Evolutionary conservation across 768 basidiomycete genomes (phyloP), one percentile per base, ranked within the genome.

Genomic region (Auricularia cornea): DNA sequence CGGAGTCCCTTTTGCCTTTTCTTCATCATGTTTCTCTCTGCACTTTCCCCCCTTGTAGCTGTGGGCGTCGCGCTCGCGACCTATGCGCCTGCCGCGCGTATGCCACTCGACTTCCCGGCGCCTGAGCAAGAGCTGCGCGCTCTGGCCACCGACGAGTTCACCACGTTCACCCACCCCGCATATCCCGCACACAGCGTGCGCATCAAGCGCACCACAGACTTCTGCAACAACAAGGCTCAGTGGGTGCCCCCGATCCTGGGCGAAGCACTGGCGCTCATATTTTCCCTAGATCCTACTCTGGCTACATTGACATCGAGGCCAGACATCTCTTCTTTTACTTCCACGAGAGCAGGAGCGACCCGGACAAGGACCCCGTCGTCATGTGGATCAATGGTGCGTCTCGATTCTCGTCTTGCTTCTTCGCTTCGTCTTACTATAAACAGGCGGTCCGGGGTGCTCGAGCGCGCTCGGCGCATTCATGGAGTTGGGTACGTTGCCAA

Each of bases 361-460:
- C 70, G 6, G 65, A 68, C 18, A 64, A 64, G n/a, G 73, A 71
- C 20, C 67, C 68, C 23, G 44, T 74, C 29, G 64, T 73, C 38
- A 65, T 72, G 30, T 72, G 72, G 70, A 66, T 69, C 8, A 74
- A 72, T 60, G 72, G 72, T 38, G 68, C 28, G 54, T 52, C 30
- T 10, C 26, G 6, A 18, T 20, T 48, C 23, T 18, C 20, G 20
- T 20, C 12, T 6, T 48, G 23, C 20, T 48, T 38, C 35, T 10
- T 38, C 16, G 72, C 23, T 14, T 14, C 16, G 35, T n/a, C 51
- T 28, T 26, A 29, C 54, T 26, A 3, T 57, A 48, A 18, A 5
- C 44, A 57, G 54, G 54, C 66, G 88, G 87, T 61, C 77, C 77
- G 1, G 76, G 77, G 1, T 76, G 75, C 41, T 70, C 66, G 54